Percentiles rank a stretch among this genome's conserved stretches.
Evolutionary conservation across 768 basidiomycete species (phyloP).

Genomic region (Russula dissimulans): DNA sequence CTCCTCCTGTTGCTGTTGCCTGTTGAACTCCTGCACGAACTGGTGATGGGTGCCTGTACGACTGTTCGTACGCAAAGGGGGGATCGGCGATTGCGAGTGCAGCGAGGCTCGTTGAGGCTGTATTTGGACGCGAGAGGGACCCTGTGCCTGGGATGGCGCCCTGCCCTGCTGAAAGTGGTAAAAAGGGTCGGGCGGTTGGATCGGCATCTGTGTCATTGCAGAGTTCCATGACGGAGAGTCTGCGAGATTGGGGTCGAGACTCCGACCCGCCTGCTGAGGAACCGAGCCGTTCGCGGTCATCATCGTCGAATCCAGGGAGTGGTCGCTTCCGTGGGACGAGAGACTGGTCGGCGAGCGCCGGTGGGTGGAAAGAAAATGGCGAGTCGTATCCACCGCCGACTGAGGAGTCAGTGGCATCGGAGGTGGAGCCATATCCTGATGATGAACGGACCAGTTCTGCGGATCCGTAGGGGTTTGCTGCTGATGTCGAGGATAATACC

Average conservation of each 20-base stretch:
- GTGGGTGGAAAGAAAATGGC: constrained; percentile 74
- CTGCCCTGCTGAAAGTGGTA: constrained; percentile 32
- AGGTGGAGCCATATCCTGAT: constrained; percentile 25
- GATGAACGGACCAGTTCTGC: constrained; percentile 29
- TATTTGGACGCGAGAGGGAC: constrained; percentile 24
- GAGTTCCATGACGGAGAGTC: constrained; percentile 82
- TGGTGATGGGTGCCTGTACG: constrained; percentile 21
- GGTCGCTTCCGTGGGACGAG: constrained; percentile 53
- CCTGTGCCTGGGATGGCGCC: constrained; percentile 23
- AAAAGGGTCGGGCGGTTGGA: constrained; percentile 38
- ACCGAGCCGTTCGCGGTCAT: constrained; percentile 32
- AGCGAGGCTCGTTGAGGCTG: constrained; percentile 29
- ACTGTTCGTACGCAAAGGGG: constrained; percentile 20
- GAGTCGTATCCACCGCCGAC: constrained; percentile 39
- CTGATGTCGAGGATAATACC: constrained; percentile 23
- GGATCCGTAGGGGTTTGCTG: constrained; percentile 26
- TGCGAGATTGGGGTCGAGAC: constrained; percentile 68
- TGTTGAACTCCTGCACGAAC: constrained; percentile 42
- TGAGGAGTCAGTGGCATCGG: constrained; percentile 25
- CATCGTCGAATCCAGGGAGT: constrained; percentile 49
- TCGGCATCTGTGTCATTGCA: constrained; percentile 61
- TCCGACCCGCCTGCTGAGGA: constrained; percentile 46
- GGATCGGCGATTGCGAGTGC: constrained; percentile 39
- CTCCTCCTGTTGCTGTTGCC: constrained; percentile 26
- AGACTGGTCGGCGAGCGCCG: constrained; percentile 34